phyloP scores from a whole-genome alignment of 345 rosid species.

The Syzygium oleosum region DNA sequence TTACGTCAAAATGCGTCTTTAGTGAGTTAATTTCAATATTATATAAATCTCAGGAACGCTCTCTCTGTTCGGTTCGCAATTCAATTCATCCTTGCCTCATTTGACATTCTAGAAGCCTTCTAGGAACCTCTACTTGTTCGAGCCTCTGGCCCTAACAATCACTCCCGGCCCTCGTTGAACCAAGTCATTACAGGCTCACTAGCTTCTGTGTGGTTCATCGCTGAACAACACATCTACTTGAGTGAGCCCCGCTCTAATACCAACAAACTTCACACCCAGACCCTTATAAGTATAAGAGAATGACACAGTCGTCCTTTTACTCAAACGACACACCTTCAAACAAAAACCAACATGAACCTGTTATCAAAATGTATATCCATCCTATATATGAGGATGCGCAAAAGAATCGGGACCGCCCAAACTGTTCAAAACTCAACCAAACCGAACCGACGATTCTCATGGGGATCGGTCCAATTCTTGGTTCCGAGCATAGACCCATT shows the following conservation, averaged over 20 bases:
- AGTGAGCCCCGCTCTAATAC: background rate
- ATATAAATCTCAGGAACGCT: background rate
- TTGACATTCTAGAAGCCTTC: background rate
- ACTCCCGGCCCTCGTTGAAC: background rate
- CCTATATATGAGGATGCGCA: too few relatives aligned
- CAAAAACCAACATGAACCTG: background rate
- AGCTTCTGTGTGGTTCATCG: background rate
- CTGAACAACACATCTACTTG: background rate
- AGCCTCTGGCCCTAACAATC: background rate
- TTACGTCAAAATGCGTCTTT: background rate
- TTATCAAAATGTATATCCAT: background rate
- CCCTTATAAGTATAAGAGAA: background rate
- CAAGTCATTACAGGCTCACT: background rate
- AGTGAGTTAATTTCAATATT: background rate
- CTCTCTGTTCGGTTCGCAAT: background rate
- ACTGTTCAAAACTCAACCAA: too few relatives aligned
- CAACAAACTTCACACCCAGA: background rate
- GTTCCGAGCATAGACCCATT: too few relatives aligned
- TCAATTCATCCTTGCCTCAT: background rate
- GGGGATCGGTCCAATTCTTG: too few relatives aligned
- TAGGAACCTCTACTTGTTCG: background rate
- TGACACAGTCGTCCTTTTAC: background rate
- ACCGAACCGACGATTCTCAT: too few relatives aligned
- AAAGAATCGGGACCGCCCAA: fast-evolving
- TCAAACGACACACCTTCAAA: background rate